Conservation (phyloP, 192 early-diverging fungal genomes). For the Coemansia sp. region DNA sequence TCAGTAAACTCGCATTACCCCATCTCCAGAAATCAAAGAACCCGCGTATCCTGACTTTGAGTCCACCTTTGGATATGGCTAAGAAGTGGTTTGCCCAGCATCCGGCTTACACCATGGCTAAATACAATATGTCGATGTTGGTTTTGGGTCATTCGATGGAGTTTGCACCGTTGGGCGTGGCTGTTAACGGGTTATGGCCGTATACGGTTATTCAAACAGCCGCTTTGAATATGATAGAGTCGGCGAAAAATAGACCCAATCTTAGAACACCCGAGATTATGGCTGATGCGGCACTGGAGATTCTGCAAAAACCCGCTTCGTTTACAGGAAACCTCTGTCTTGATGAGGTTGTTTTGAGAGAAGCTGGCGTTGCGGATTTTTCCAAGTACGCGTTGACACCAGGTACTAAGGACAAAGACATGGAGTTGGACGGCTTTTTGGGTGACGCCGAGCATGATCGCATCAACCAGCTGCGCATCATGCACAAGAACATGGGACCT, state of each 20-base stretch:
- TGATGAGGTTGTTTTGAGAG: slow-evolving; percentile 72
- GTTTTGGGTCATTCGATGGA: slow-evolving; percentile 73
- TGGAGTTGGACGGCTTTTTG: slow-evolving; percentile 11
- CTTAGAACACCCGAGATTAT: slow-evolving; percentile 64
- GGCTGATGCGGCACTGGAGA: slow-evolving; percentile 72
- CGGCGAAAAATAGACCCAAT: slow-evolving; percentile 7
- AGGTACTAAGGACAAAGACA: slow-evolving; percentile 25
- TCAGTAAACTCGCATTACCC: slow-evolving; percentile 66
- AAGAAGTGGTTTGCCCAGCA: slow-evolving; percentile 67
- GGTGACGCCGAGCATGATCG: slow-evolving; percentile 4
- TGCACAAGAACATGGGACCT: not conserved
- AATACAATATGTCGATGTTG: slow-evolving; percentile 76
- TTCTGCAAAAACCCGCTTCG: slow-evolving; percentile 60
- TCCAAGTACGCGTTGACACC: slow-evolving; percentile 29
- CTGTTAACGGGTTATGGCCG: slow-evolving; percentile 79
- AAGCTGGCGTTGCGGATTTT: slow-evolving; percentile 68
- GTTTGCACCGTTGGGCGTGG: slow-evolving; percentile 64
- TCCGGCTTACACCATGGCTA: slow-evolving; percentile 71
- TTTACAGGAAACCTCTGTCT: slow-evolving; percentile 72
- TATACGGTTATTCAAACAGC: slow-evolving; percentile 74
- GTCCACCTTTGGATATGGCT: slow-evolving; percentile 71
- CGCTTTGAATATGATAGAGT: slow-evolving; percentile 55
- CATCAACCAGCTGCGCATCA: not conserved
- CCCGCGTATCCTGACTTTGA: slow-evolving; percentile 75
- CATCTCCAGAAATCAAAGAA: slow-evolving; percentile 68